Base-by-base conservation (phyloP, 441 rosid genomes). In the Populus hybrid region DNA sequence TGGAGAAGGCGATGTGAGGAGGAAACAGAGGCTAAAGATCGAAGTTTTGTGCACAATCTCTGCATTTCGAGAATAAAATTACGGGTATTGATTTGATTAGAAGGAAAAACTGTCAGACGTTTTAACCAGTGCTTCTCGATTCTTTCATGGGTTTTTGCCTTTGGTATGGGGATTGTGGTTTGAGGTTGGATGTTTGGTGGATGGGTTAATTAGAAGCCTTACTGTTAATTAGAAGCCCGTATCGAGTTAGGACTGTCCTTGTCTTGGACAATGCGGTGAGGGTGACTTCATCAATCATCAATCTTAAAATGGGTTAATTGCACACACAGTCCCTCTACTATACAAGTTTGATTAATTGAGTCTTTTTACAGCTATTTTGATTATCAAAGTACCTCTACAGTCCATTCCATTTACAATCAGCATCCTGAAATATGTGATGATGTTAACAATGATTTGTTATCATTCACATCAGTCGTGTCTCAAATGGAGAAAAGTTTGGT, bases 11-110 rank as follows among this genome's bases (percentile, higher is more conserved):
- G 89, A 35, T 68, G 84, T 26, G 92, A 73, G 28, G 81, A 69
- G 16, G 77, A 71, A 30, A 75, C 38, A 9, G 83, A 7, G 59
- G 88, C 80, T 74, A 91, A 61, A 36, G 87, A 79, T n/a, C 96
- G 93, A 66, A 95, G 85, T 87, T 84, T 91, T 5, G 78, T 71
- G 87, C 89, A 89, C 7, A 91, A 16, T 74, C 95, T 87, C 91
- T 85, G 96, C 98, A 92, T 93, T 81, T 23, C 16, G 34, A 30
- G 70, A 14, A 32, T 30, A 12, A 8, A 61, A 61, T 61, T 23
- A 8, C 0, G 14, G 66, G 66, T 23, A 3, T 21, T 21, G 66
- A 10, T 21, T 61, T 61, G 26, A 61, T 21, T 67, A 32, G 70
- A 30, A 32, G 21, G 36, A 1, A 5, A 30, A 32, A 30, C 11